Evolutionary conservation across 805 yeast genomes (phyloP), one percentile per base, ranked within the genome.

Genomic region (Pichia deserticola): DNA sequence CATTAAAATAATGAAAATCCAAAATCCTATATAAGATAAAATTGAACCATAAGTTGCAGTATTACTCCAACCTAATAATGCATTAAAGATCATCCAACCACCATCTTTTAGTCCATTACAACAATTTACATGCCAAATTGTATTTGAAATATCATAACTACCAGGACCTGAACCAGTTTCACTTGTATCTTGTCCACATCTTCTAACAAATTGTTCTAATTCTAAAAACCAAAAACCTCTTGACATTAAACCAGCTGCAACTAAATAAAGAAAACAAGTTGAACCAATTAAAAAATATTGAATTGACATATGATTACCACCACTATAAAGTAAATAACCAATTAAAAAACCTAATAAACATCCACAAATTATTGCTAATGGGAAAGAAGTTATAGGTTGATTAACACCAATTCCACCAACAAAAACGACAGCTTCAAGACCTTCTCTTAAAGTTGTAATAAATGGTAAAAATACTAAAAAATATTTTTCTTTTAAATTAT

Each of bases 131-230:
- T 89, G 97, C 97, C 97, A 89, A 2, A 89, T 82, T 7, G 93
- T 81, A 44, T 74, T 77, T 25, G 77, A 56, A 27, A 89, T 82
- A 60, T 89, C 96, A 61, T 89, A 89, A 0, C 95, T 85, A 0
- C 97, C 97, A 0, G 96, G 96, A 0, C 97, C 97, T 38, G 84
- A 83, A 2, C 97, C 97, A 1, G 83, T 78, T 67, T 89, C 97
- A 40, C 87, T 77, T 62, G 88, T 85, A 59, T 89, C 97, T 60
- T 81, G 79, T 1, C 97, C 97, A 60, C 95, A 89, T 51, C 69
- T 67, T 50, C 79, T 76, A 50, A 89, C 88, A 66, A 82, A 89
- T 48, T 69, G 71, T 65, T 89, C 93, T 44, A 88, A 68, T 62
- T 89, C 97, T 52, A 86, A 74, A 61, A 85, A 88, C 97, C 97